Evolutionary conservation across 2,329 filamentous ascomycete species (phyloP).

Genomic region (Cryphonectria radicalis): DNA sequence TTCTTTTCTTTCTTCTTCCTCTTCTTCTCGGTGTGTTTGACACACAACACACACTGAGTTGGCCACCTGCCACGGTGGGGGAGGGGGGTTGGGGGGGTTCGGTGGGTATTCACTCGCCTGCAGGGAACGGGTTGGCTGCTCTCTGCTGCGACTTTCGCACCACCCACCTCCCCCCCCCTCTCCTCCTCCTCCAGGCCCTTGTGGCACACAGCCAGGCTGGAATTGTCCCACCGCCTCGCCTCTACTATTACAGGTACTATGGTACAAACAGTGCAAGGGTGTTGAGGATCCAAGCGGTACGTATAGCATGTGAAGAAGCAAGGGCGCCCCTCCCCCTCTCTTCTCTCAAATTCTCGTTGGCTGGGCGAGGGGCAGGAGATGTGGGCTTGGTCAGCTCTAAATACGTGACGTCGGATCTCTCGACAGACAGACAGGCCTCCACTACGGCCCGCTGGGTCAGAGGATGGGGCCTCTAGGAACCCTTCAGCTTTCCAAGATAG

Average conservation of each 20-base stretch:
- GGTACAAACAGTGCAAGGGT: background rate
- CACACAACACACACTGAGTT: background rate
- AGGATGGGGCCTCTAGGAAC: background rate
- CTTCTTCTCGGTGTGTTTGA: too few relatives aligned
- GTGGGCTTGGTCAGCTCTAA: slow-evolving; percentile 27
- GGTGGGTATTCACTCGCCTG: background rate
- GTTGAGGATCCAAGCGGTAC: background rate
- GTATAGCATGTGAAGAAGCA: slow-evolving; percentile 3
- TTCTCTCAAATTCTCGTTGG: background rate
- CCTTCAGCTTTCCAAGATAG: slow-evolving; percentile 11
- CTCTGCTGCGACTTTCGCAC: background rate
- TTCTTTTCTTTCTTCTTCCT: background rate
- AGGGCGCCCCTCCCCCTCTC: background rate
- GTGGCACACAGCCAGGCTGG: background rate
- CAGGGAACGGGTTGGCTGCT: background rate
- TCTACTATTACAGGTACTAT: background rate
- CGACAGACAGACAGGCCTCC: background rate
- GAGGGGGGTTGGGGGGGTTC: background rate
- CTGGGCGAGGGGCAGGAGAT: background rate
- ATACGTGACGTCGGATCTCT: slow-evolving; percentile 17
- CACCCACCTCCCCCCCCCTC: background rate
- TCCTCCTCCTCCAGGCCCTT: background rate
- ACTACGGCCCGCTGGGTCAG: slow-evolving; percentile 9
- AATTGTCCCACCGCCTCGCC: background rate
- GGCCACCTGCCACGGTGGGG: background rate